A percentile compares a stretch with the other conserved stretches of the same genome.
phyloP scores from a whole-genome alignment of 2,329 filamentous ascomycete species.

The Ceratocystis destructans region DNA sequence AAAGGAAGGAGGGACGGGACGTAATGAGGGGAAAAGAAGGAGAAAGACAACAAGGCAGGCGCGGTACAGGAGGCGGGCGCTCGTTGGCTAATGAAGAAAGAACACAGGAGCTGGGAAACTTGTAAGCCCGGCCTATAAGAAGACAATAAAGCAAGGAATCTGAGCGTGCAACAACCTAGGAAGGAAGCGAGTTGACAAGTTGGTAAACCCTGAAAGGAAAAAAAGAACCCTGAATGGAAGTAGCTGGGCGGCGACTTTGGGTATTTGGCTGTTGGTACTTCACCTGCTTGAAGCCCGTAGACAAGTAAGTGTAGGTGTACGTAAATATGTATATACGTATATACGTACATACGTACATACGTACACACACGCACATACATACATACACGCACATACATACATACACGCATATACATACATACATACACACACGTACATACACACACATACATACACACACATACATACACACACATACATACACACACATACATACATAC shows the following conservation, averaged over 20 bases:
- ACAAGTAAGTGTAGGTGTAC: no score
- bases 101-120: no score
- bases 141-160: no score
- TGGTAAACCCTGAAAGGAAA: background rate
- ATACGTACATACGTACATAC: background rate
- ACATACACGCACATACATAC: background rate
- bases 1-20: background rate
- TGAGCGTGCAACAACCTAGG: background rate
- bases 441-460: background rate
- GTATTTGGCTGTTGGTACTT: no score
- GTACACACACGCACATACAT: background rate
- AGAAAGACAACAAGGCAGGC: background rate
- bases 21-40: background rate
- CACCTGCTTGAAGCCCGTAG: no score
- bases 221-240: background rate
- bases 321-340: background rate
- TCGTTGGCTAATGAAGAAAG: no score
- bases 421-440: background rate
- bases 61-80: background rate
- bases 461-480: no score
- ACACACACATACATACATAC: background rate
- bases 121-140: background rate
- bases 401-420: background rate
- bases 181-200: background rate
- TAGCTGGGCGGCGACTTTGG: no score